Evolutionary conservation across 345 rosid species (phyloP).

Genomic region (Eucalyptus erythrocorys): DNA sequence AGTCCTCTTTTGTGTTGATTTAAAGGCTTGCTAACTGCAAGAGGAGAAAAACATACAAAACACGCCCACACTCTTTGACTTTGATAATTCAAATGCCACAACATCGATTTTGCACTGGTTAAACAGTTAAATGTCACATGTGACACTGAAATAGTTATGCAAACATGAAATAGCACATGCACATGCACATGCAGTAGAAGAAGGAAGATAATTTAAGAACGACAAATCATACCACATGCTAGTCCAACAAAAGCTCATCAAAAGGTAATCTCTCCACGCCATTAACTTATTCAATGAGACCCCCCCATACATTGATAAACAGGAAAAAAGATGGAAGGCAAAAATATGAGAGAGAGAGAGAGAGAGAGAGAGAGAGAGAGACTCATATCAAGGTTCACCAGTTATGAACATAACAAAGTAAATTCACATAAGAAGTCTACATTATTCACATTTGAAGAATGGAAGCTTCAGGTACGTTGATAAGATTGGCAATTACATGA

Average conservation of each 20-base stretch:
- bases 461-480: not conserved
- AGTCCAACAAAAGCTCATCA: not conserved
- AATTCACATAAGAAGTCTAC: not conserved
- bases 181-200: not conserved
- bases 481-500: not conserved
- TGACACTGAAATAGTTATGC: not conserved
- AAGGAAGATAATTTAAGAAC: not conserved
- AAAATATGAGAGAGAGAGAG: not conserved
- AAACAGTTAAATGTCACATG: not conserved
- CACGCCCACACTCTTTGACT: not conserved
- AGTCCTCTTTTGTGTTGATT: not conserved
- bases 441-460: not conserved
- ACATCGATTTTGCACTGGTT: not conserved
- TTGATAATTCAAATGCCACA: not conserved
- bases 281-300: not conserved
- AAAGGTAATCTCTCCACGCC: not conserved
- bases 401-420: not conserved
- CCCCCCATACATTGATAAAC: not conserved
- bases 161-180: not conserved
- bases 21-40: not conserved
- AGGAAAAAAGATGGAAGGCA: not conserved
- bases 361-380: not conserved
- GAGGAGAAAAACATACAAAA: not conserved
- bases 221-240: not conserved
- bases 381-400: not conserved